These are phyloP conservation scores for Lagerstroemia fauriei DNA, from an alignment of 441 rosid species.

Conservation along the genomic window DNA sequence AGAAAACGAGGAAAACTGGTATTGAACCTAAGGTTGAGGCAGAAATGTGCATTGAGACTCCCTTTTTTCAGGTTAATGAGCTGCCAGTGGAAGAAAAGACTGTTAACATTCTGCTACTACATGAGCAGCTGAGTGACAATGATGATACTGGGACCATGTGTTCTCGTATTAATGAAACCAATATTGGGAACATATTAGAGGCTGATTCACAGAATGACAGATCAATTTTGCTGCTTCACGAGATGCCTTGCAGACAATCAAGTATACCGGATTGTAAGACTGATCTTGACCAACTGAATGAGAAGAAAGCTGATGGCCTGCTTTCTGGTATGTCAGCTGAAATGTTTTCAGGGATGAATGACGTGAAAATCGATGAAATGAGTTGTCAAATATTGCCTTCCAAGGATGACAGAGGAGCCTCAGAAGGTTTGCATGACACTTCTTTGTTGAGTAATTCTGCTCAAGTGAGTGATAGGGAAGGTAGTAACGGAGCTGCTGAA, in stretches of 20 bases:
- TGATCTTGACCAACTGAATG: neutral
- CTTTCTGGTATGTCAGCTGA: conserved; percentile 1
- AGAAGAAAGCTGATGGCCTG: neutral
- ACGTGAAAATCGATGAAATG: neutral
- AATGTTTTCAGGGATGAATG: neutral
- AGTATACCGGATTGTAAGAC: neutral
- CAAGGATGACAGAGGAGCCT: neutral
- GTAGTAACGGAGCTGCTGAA: conserved; percentile 14
- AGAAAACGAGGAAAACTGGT: too few species aligned
- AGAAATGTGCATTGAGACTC: neutral
- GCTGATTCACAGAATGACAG: neutral
- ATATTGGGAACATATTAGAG: neutral
- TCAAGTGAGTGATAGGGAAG: neutral
- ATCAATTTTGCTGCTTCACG: neutral
- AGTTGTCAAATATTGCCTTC: neutral
- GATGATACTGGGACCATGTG: neutral
- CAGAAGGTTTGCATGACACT: conserved; percentile 16
- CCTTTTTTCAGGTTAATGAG: neutral
- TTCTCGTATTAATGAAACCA: neutral
- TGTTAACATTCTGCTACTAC: neutral
- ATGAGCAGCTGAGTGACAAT: neutral
- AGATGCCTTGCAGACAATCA: neutral
- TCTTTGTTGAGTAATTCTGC: neutral
- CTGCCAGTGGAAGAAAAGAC: conserved; percentile 6
- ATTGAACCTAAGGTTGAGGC: conserved; percentile 6